phyloP scores from a whole-genome alignment of 164 flowering plant genomes.

The Vitis labrusca region DNA sequence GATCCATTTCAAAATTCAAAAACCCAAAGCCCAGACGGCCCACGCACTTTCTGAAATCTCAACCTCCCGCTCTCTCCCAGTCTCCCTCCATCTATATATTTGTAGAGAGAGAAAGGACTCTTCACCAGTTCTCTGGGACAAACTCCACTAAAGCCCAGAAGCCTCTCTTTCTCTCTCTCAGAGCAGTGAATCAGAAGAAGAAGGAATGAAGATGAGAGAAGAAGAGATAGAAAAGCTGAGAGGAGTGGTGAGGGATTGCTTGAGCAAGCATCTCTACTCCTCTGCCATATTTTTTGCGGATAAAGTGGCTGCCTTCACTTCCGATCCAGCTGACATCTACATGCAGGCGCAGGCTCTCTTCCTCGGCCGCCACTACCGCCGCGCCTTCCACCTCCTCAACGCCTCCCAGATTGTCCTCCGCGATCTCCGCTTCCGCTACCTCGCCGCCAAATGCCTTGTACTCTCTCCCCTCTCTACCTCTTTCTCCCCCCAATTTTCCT shows the following conservation, averaged over 20 bases:
- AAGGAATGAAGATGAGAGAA: conserved; percentile 48
- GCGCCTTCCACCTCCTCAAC: conserved; percentile 78
- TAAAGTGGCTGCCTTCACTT: conserved; percentile 87
- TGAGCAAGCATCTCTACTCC: conserved; percentile 95
- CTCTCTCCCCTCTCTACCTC: neutral
- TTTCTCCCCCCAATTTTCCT: neutral
- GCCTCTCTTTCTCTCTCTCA: neutral
- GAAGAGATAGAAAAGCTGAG: conserved; percentile 84
- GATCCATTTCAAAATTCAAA: too few species aligned
- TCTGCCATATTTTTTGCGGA: conserved; percentile 99
- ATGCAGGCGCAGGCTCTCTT: conserved; percentile 96
- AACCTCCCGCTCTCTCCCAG: conserved; percentile 1
- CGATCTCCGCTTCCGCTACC: conserved; percentile 91
- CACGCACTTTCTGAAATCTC: neutral
- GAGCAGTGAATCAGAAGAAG: too few species aligned
- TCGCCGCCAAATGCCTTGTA: conserved; percentile 97
- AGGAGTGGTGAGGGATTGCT: conserved; percentile 90
- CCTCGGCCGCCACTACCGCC: conserved; percentile 60
- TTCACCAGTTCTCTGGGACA: too few species aligned
- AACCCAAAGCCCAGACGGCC: conserved; percentile 2
- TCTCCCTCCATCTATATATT: neutral
- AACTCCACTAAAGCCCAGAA: too few species aligned
- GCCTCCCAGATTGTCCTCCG: conserved; percentile 83
- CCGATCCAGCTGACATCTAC: conserved; percentile 91
- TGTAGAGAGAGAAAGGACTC: too few species aligned